A percentile compares a stretch with the other conserved stretches of the same genome.
Conservation (phyloP, 2,329 filamentous ascomycete species). For the Aspergillus persii region DNA sequence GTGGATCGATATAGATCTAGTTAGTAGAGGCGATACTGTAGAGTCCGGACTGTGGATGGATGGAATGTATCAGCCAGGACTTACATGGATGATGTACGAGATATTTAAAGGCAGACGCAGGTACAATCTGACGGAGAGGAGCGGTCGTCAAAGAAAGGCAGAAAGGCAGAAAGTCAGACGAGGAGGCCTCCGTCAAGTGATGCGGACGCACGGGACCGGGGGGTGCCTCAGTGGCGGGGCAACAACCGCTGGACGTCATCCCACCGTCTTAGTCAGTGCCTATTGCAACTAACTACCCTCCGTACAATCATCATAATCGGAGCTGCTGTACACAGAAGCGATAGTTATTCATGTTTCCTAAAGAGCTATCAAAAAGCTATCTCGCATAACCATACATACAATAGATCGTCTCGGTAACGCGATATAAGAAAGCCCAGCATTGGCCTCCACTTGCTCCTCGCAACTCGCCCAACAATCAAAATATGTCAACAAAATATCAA, state of each 20-base stretch:
- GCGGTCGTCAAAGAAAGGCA: too few relatives aligned
- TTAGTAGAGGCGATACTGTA: neutral
- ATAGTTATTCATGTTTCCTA: too few relatives aligned
- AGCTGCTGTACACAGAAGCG: too few relatives aligned
- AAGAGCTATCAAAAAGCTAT: too few relatives aligned
- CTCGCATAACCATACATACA: too few relatives aligned
- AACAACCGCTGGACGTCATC: neutral
- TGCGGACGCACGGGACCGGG: conserved; percentile 4
- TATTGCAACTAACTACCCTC: too few relatives aligned
- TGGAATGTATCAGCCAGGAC: neutral
- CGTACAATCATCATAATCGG: too few relatives aligned
- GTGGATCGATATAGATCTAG: neutral
- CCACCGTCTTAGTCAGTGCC: neutral
- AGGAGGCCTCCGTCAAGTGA: neutral
- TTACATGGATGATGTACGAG: too few relatives aligned
- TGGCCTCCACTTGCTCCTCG: neutral
- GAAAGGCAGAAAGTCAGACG: neutral
- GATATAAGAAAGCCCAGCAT: neutral
- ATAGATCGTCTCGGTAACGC: too few relatives aligned
- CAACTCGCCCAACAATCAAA: neutral
- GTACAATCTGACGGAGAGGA: too few relatives aligned
- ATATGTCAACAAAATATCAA: neutral
- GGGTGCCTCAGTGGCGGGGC: neutral
- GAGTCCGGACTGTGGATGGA: too few relatives aligned
- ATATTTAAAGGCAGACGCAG: too few relatives aligned